Evolutionary conservation across 176 grass and related monocot species (phyloP), one percentile per base, ranked within the genome.

Genomic region (Bromus sterilis): DNA sequence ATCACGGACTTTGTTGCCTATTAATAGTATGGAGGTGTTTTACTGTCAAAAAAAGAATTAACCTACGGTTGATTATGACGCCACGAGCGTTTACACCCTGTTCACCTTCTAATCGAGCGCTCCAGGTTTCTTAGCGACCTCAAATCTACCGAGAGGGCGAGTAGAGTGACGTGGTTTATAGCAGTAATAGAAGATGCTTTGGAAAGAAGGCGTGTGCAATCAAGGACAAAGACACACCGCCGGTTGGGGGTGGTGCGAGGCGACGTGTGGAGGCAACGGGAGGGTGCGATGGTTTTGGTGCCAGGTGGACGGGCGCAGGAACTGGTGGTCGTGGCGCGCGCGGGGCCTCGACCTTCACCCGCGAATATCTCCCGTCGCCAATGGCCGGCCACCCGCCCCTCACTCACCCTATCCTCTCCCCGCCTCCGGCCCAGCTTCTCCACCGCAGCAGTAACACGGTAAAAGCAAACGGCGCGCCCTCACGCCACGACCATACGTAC

Each of bases 331-430:
- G 83, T 78, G 64, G 83, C 78, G 42, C 87, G 34, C 41, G n/a
- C 21, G 1, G 0, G 5, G 8, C 51, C 77, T 34, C 37, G 63
- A n/a, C 51, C 32, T 71, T 31, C 77, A 49, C 62, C 82, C 68
- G 69, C 26, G 68, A 90, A 89, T 93, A 93, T 99, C 93, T 99
- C 23, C 79, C 82, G 82, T 80, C 63, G 80, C 93, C 96, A 98
- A 95, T 98, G 84, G 76, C 93, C 42, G 80, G 76, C 93, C 42
- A 80, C 72, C 75, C 87, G 80, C 86, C 63, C 73, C 73, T 63
- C 89, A 65, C 35, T 55, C 58, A 85, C 80, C 89, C 84, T 91
- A 91, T 94, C 92, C 76, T 85, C 88, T 68, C 79, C 63, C 21
- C 4, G 4, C 29, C 16, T 20, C 34, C 74, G 48, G 34, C 34